Base-by-base conservation (phyloP, 2,329 filamentous ascomycete genomes). In the Emericellopsis atlantica region DNA sequence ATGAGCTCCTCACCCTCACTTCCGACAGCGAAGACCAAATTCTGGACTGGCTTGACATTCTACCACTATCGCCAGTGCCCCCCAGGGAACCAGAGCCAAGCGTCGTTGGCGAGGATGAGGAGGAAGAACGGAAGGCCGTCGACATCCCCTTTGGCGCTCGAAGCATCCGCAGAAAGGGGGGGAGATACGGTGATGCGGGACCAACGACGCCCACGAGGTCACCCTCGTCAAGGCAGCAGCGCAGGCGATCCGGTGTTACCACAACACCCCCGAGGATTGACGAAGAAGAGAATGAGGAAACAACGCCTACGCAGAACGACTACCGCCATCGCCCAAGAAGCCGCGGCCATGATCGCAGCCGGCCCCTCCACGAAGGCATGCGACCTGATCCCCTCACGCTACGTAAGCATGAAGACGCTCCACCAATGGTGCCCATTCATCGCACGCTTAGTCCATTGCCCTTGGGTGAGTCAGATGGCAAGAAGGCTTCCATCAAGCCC, bases 11-110 rank as follows among this genome's bases (percentile, higher is more conserved):
- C 44, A 81, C 77, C n/a, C 67, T 96, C 14, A 74, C 70, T 9
- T 77, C 84, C 3, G 81, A 89, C 40, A 77, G 85, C 53, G 81
- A 88, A 46, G 80, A 85, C 42, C 79, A 88, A 44, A 79, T 82
- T 6, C 65, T 75, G 14, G 92, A 96, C 59, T 98, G 92, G 92
- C 67, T 95, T 32, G 74, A 84, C 32, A 85, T 95, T 60, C 65
- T 96, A 2, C 72, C 72, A 14, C 61, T 62, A 33, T 58, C 54
- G 22, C 73, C 73, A 2, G 53, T 72, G 10, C 70, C 74, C 2
- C 71, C 72, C 0, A 45, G 51, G 18, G 54, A 60, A 37, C 52
- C 54, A 8, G 59, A 63, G 38, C 55, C 60, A 5, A 57, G 54
- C 40, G 46, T 58, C 5, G 43, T 57, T 33, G 53, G 50, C 14